A percentile compares a stretch with the other conserved stretches of the same genome.
phyloP scores from a whole-genome alignment of 1,139 yeast species.

The Geotrichum klebahnii region DNA sequence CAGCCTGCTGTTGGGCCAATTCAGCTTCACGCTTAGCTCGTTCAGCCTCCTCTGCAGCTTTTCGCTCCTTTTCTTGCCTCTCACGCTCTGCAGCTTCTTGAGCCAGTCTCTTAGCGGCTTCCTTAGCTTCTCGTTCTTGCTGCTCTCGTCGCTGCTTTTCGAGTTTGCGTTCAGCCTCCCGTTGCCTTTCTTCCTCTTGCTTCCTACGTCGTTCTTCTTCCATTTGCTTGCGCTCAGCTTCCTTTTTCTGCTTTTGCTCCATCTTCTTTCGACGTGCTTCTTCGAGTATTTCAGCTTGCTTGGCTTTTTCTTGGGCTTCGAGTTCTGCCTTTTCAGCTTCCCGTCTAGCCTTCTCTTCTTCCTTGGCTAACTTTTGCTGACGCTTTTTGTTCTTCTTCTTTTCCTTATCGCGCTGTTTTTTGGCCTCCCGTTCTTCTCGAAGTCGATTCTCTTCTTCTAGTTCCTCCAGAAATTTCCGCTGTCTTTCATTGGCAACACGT shows the following conservation, averaged over 20 bases:
- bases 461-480: constrained; percentile 68
- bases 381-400: constrained; percentile 75
- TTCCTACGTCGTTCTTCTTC: constrained; percentile 37
- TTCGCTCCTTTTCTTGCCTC: constrained; percentile 16
- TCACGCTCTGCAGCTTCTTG: constrained; percentile 21
- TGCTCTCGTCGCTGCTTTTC: constrained; percentile 23
- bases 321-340: constrained; percentile 54
- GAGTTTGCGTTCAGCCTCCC: constrained; percentile 31
- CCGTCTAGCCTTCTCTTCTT: constrained; percentile 60
- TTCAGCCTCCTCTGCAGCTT: constrained; percentile 15
- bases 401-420: constrained; percentile 68
- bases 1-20: constrained; percentile 16
- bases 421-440: constrained; percentile 65
- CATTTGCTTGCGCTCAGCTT: constrained; percentile 41
- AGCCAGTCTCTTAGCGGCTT: constrained; percentile 18
- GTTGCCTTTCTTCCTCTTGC: constrained; percentile 45
- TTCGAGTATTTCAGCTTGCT: constrained; percentile 52
- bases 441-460: constrained; percentile 72
- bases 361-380: constrained; percentile 64
- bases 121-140: constrained; percentile 19
- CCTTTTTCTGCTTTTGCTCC: constrained; percentile 47
- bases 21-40: constrained; percentile 14
- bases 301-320: constrained; percentile 46
- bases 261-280: constrained; percentile 54
- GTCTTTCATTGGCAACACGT: constrained; percentile 68